Conservation (phyloP, 2,329 filamentous ascomycete species). For the Pestalotiopsis sp. region DNA sequence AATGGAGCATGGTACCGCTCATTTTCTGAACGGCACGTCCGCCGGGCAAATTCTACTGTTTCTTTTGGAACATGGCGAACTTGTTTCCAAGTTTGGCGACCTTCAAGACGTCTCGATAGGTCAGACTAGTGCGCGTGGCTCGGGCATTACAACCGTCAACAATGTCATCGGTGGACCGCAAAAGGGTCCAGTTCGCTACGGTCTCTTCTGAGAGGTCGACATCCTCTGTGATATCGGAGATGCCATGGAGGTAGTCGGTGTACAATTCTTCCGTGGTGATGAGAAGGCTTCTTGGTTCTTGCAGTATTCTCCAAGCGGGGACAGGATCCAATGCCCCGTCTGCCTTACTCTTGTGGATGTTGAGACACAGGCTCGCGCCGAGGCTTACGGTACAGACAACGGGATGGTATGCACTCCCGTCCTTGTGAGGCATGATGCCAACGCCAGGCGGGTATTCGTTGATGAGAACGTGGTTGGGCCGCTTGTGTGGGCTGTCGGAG, state of each 20-base stretch:
- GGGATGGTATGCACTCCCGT: conserved; percentile 83
- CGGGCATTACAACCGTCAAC: conserved; percentile 58
- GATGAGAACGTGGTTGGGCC: conserved; percentile 88
- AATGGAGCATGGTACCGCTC: conserved; percentile 78
- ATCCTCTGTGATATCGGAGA: conserved; percentile 69
- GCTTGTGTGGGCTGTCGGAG: conserved; percentile 68
- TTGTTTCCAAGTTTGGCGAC: conserved; percentile 75
- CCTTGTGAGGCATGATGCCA: conserved; percentile 98
- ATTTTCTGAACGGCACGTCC: conserved; percentile 49
- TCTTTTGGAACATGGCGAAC: conserved; percentile 54
- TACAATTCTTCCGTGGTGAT: conserved; percentile 73
- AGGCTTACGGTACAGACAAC: conserved; percentile 91
- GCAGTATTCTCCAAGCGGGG: conserved; percentile 65
- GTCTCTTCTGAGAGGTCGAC: conserved; percentile 61
- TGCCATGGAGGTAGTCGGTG: conserved; percentile 73
- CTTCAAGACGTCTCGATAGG: conserved; percentile 84
- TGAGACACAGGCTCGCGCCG: conserved; percentile 75
- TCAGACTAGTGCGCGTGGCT: conserved; percentile 70
- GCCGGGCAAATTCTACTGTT: conserved; percentile 26
- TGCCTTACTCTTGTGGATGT: conserved; percentile 69
- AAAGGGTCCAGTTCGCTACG: conserved; percentile 73
- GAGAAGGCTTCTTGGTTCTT: conserved; percentile 81
- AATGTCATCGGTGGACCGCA: conserved; percentile 53
- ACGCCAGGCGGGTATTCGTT: conserved; percentile 89
- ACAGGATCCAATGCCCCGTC: conserved; percentile 58